Percentiles rank a stretch among this genome's conserved stretches.
phyloP scores from a whole-genome alignment of 2,329 filamentous ascomycete genomes.

The Aspergillus bombycis region DNA sequence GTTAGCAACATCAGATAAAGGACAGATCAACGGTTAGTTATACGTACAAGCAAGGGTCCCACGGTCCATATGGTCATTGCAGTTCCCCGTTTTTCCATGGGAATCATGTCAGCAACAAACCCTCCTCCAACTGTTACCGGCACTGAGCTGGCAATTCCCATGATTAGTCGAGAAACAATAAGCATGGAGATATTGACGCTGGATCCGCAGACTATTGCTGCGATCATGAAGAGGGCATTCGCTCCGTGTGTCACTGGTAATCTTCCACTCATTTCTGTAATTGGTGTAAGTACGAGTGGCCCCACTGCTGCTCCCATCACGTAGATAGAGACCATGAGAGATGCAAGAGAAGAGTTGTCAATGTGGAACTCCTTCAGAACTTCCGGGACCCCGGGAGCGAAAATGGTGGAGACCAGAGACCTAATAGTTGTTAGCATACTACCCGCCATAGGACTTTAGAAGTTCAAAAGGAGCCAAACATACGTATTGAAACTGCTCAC shows the following conservation, averaged over 20 bases:
- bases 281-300: conserved; percentile 59
- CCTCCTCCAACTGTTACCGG: conserved; percentile 57
- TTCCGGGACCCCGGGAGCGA: conserved; percentile 39
- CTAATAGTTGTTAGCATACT: conserved; percentile 10
- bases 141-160: conserved; percentile 49
- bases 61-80: conserved; percentile 54
- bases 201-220: conserved; percentile 66
- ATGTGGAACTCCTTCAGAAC: conserved; percentile 50
- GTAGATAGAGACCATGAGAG: conserved; percentile 62
- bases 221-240: conserved; percentile 63
- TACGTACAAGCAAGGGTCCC: conserved; percentile 49
- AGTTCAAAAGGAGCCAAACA: neutral
- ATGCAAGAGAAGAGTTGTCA: conserved; percentile 42
- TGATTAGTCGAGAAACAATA: conserved; percentile 56
- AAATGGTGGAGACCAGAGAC: conserved; percentile 43
- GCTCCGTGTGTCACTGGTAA: conserved; percentile 57
- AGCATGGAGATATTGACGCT: conserved; percentile 56
- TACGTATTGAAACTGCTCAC: conserved; percentile 24
- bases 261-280: conserved; percentile 67
- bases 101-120: conserved; percentile 56
- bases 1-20: neutral
- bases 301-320: conserved; percentile 61
- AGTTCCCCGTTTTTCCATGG: conserved; percentile 51
- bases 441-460: neutral
- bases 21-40: neutral